Percentiles rank a stretch among this genome's conserved stretches.
These are phyloP conservation scores for Clitocybe nebularis DNA, from an alignment of 1,284 basidiomycete species.

Conservation along the genomic window DNA sequence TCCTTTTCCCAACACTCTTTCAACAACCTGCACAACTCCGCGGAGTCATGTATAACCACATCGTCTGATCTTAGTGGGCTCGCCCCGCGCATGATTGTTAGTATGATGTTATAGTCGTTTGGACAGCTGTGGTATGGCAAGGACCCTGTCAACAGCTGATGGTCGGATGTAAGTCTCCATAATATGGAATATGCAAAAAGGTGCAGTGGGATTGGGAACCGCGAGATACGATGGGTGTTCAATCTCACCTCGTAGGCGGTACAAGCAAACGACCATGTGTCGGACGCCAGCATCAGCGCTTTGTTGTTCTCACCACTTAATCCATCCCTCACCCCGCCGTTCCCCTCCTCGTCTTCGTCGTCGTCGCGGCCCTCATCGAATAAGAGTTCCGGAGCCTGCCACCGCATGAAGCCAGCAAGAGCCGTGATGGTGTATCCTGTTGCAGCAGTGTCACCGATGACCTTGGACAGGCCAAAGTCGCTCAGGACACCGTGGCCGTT, in stretches of 20 bases:
- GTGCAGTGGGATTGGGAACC: no score
- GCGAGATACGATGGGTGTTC: no score
- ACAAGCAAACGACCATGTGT: slow-evolving; percentile 28
- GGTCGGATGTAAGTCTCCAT: background rate
- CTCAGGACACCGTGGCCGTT: slow-evolving; percentile 23
- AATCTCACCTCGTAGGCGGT: slow-evolving; percentile 27
- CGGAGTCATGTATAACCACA: background rate
- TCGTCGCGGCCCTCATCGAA: no score
- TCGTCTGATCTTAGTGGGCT: background rate
- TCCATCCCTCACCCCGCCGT: slow-evolving; percentile 7
- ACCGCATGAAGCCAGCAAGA: slow-evolving; percentile 24
- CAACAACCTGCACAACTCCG: background rate
- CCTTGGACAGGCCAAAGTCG: slow-evolving; percentile 28
- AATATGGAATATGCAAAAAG: background rate
- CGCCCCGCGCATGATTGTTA: background rate
- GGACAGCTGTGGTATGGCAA: background rate
- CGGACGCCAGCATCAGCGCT: slow-evolving; percentile 16
- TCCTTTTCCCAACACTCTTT: slow-evolving; percentile 1
- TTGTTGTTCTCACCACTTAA: slow-evolving; percentile 3
- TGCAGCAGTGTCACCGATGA: slow-evolving; percentile 23
- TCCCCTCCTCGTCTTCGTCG: slow-evolving; percentile 15
- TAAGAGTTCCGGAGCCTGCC: slow-evolving; percentile 27
- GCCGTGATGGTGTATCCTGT: slow-evolving; percentile 21
- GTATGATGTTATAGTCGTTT: slow-evolving; percentile 1
- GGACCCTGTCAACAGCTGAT: background rate